Base-by-base conservation (phyloP, 139 green algal species). In the Coelastrella sp. region DNA sequence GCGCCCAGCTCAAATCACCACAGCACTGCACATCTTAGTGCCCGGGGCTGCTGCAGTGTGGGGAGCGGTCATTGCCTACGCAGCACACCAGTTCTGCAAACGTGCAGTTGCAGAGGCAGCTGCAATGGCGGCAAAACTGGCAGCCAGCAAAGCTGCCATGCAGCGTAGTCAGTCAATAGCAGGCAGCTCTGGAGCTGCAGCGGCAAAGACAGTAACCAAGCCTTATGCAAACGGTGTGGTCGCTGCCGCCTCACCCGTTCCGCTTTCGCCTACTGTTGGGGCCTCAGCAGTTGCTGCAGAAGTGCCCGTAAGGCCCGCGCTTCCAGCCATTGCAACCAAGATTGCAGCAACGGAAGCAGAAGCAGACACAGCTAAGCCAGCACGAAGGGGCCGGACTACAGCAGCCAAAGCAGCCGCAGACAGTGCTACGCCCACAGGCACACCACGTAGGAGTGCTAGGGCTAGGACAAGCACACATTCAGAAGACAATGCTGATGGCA, bases 341-440 rank as follows among this genome's bases (percentile, higher is more conserved):
- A 47, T 64, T 56, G 66, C 71, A 89, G 71, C 84, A 56, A 71
- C 20, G 7, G 73, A 20, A 71, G 54, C 84, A 81, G 84, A 78
- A 8, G 71, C 83, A 88, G 83, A 47, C 5, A 57, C 58, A 88
- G 83, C 10, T 32, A 80, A 54, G 54, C 61, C 73, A 76, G 71
- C 65, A 81, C 84, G 19, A 8, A 79, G 82, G 80, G 32, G 82
- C 11, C 75, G 22, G 60, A 11, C 81, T 16, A 10, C 60, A 14
- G 22, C 65, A 65, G 54, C 78, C 16, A 66, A 65, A 17, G 58
- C 81, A 76, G 81, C 56, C 56, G 54, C 81, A 64, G 81, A 60
- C 60, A 13, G 11, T 58, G n/a, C 17, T 14, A 17, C 58, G 32
- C 79, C 17, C 7, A 17, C 10, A 56, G 60, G 81, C 20, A 74